Evolutionary conservation across 495 filamentous ascomycete species (phyloP), one percentile per base, ranked within the genome.

Genomic region (Penicillium samsonianum): DNA sequence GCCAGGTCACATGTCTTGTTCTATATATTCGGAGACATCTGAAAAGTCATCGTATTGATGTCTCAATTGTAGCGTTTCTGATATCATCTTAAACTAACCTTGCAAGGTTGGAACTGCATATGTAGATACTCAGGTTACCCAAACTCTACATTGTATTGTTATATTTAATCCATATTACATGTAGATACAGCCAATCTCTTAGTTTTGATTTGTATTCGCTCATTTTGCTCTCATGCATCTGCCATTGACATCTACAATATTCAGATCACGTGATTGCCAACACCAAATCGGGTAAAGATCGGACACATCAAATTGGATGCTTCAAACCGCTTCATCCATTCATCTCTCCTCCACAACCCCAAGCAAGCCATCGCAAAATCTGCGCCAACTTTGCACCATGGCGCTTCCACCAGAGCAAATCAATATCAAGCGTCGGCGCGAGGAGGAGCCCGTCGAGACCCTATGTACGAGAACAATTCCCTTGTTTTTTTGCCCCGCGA

Each of bases 371-470:
- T 55, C 42, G 22, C 26, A 38, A 53, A 37, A 25, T 41, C 28
- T 42, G 17, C 35, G 8, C 10, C 42, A 20, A 20, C 17, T 28
- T 49, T 33, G 14, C 44, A 61, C 12, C 19, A 74, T 82, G 80
- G 45, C 74, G 20, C 63, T 79, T 37, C 80, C 79, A 33, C 81
- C 80, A 30, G 81, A 83, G 56, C 78, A 79, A 20, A 80, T 84
- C 42, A 78, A 75, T 9, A 79, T 84, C 65, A 84, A 84, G 65
- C 74, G 81, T 19, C 78, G 78, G n/a, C 78, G 78, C 20, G 79
- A 80, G 42, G 81, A 84, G 57, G 81, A 83, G 22, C 80, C 81
- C 6, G 75, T 82, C 12, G 80, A 84, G 43, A 76, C 78, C 30
- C 67, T 84, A 55, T 84, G 80, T 84, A 78, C 59, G 79, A 66